Base-by-base conservation (phyloP, 192 early-diverging fungal genomes). In the Dimargaris cristalligena region DNA sequence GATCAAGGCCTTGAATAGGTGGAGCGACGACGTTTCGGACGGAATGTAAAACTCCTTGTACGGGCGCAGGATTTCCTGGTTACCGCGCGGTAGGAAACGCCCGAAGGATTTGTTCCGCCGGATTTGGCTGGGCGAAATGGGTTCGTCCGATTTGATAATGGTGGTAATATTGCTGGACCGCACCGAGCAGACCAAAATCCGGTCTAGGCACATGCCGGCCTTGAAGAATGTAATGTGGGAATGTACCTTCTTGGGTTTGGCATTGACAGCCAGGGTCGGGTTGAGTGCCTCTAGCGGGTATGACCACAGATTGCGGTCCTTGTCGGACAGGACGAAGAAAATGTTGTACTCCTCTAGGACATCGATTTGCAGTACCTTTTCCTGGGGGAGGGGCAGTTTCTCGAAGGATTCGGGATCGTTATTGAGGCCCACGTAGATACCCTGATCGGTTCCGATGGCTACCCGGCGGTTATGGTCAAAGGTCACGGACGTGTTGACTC, bases 1-100 rank as follows among this genome's bases (percentile, higher is more conserved):
- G 25, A 97, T 72, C 34, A 83, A 86, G 26, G 84, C 88, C 29
- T 81, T 82, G 62, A 93, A 72, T 57, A 88, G 90, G 63, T 93
- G 85, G 59, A 97, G 74, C 14, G 87, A 88, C 29, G 75, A 83
- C 25, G 87, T 79, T 77, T 95, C 91, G 31, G 86, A 78, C 10
- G 91, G 90, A 66, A 95, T 89, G 66, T 94, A 97, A 62, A 91
- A 87, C 63, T 97, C 90, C 76, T 90, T 76, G 71, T 79, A 82
- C 34, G 65, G 68, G 49, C 65, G 66, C 65, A 69, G 71, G 51
- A 67, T 73, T 51, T 76, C 65, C 13, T 67, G 65, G 35, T 57
- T 63, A 31, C 71, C 64, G 31, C 70, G 62, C 22, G 70, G 67
- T 38, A 69, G 60, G 45, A 76, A 71, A 2, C 72, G 63, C 4